A percentile compares a stretch with the other conserved stretches of the same genome.
These are phyloP conservation scores for Saccharomyces eubayanus DNA, from an alignment of 805 yeast species.

Conservation along the genomic window DNA sequence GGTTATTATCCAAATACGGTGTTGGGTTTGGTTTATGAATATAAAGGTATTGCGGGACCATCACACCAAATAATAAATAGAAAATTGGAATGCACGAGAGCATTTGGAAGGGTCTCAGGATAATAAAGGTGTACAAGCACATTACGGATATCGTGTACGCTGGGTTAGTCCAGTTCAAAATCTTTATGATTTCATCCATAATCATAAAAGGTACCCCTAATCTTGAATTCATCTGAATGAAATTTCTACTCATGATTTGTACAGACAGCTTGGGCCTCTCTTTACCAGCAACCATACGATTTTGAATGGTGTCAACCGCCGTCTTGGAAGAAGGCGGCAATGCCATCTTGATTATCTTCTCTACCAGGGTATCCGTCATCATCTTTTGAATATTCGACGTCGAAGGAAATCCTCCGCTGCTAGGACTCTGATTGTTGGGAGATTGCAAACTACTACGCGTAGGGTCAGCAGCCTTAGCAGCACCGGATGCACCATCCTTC, in stretches of 20 bases:
- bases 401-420: conserved; percentile 3
- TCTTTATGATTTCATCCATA: conserved; percentile 46
- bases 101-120: conserved; percentile 52
- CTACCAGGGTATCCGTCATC: conserved; percentile 64
- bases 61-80: conserved; percentile 42
- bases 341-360: conserved; percentile 61
- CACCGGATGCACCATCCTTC: conserved; percentile 2
- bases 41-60: conserved; percentile 59
- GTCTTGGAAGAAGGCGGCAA: conserved; percentile 53
- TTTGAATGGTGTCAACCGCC: conserved; percentile 38
- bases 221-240: conserved; percentile 54
- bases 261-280: conserved; percentile 62
- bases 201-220: conserved; percentile 52
- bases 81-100: conserved; percentile 47
- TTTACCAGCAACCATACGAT: conserved; percentile 52
- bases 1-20: conserved; percentile 31
- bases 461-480: neutral
- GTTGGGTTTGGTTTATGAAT: conserved; percentile 54
- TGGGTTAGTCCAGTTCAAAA: conserved; percentile 60
- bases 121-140: conserved; percentile 40
- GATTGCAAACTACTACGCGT: neutral
- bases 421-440: neutral
- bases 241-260: conserved; percentile 59
- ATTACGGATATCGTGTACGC: conserved; percentile 52
- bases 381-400: conserved; percentile 26